Conservation (phyloP, 2,329 filamentous ascomycete species). For the Westerdykella aurantiaca region DNA sequence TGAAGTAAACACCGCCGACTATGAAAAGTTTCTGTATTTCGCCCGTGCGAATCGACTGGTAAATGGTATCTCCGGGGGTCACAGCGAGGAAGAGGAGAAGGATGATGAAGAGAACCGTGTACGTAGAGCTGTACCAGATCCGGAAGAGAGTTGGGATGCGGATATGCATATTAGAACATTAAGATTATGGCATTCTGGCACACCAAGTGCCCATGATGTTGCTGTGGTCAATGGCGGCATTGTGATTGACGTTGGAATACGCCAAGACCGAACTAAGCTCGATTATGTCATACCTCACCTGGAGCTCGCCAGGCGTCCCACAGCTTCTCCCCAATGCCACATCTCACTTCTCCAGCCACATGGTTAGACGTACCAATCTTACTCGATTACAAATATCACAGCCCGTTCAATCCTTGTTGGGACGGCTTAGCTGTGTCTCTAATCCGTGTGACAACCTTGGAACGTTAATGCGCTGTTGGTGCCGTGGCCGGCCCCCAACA, state of each 20-base stretch:
- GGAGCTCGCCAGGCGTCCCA: neutral
- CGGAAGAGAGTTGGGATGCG: constrained; percentile 58
- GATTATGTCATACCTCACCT: neutral
- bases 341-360: too few relatives aligned
- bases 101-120: constrained; percentile 68
- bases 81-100: constrained; percentile 69
- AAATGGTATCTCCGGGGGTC: constrained; percentile 72
- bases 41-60: constrained; percentile 61
- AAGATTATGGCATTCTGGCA: neutral
- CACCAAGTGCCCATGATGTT: neutral
- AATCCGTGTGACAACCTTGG: too few relatives aligned
- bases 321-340: too few relatives aligned
- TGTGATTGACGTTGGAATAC: neutral
- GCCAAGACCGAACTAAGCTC: neutral
- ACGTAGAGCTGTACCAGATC: constrained; percentile 75
- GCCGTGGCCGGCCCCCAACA: too few relatives aligned
- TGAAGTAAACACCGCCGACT: constrained; percentile 67
- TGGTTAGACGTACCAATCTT: too few relatives aligned
- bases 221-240: neutral
- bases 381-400: too few relatives aligned
- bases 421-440: too few relatives aligned
- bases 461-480: too few relatives aligned
- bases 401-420: too few relatives aligned
- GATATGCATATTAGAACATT: constrained; percentile 22
- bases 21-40: constrained; percentile 79